Conservation (phyloP, 2,329 filamentous ascomycete species). For the Neurospora sp. region DNA sequence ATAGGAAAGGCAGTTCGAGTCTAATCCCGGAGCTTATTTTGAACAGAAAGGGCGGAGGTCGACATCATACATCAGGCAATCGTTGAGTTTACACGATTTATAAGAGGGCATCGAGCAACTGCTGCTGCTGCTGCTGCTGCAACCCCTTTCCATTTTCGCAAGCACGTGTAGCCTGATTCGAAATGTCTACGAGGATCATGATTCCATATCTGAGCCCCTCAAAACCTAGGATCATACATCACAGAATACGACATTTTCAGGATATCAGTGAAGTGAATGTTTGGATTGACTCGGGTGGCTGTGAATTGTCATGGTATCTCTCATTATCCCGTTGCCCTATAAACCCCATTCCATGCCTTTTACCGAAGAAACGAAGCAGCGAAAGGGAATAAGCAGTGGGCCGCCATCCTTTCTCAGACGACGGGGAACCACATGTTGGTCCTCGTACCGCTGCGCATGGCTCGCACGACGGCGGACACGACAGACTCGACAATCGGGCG, state of each 20-base stretch:
- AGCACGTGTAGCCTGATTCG: not conserved
- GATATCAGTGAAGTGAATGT: not conserved
- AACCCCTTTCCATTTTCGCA: not conserved
- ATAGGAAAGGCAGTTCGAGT: no score
- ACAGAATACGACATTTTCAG: not conserved
- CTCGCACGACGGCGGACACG: not conserved
- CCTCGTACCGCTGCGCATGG: not conserved
- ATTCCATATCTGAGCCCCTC: not conserved
- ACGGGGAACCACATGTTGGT: conserved; percentile 2
- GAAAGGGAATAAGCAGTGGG: conserved; percentile 7
- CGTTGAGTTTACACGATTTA: not conserved
- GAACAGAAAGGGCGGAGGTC: not conserved
- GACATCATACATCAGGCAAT: not conserved
- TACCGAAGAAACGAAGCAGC: conserved; percentile 15
- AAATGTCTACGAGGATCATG: not conserved
- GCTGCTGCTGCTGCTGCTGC: not conserved
- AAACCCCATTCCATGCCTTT: conserved; percentile 15
- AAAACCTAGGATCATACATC: not conserved
- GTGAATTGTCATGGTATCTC: conserved; percentile 12
- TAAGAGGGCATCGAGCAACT: not conserved
- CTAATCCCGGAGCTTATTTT: not conserved
- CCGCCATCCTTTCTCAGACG: conserved; percentile 1
- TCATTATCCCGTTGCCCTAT: conserved; percentile 17
- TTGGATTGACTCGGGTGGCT: conserved; percentile 8
- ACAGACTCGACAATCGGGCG: conserved; percentile 17